These are phyloP conservation scores for Diaporthe sp. DNA, from an alignment of 2,329 filamentous ascomycete species.

Conservation along the genomic window DNA sequence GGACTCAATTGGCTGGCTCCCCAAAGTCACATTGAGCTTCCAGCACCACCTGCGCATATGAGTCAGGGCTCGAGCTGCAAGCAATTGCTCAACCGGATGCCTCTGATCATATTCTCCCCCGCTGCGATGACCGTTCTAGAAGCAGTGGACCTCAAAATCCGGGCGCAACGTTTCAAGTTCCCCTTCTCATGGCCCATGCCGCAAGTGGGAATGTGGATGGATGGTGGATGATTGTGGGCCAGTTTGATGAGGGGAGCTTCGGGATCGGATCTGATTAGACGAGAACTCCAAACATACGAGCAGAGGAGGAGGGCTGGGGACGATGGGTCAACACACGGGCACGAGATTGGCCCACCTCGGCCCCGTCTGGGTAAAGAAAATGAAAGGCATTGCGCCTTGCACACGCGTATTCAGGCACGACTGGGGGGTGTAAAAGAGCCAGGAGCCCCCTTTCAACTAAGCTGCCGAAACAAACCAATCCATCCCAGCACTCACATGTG, in stretches of 20 bases:
- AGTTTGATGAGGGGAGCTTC: not conserved
- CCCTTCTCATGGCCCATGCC: not conserved
- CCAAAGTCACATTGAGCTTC: not conserved
- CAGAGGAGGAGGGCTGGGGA: not conserved
- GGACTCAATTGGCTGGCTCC: not conserved
- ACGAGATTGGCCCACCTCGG: not conserved
- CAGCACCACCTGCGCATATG: not conserved
- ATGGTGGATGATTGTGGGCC: not conserved
- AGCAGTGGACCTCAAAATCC: not conserved
- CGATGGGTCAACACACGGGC: not conserved
- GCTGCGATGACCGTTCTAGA: not conserved
- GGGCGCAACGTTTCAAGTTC: not conserved
- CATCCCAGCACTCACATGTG: constrained; percentile 4
- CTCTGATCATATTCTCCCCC: not conserved
- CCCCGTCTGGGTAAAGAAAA: not conserved
- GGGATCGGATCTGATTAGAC: not conserved
- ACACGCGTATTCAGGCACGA: not conserved
- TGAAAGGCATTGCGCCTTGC: not conserved
- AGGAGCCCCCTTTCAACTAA: not conserved
- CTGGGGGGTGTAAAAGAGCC: not conserved
- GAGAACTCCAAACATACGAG: not conserved
- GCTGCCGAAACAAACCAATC: not conserved
- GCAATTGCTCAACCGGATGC: not conserved
- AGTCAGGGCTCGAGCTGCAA: constrained; percentile 1
- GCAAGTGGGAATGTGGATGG: not conserved